Percentiles rank a stretch among this genome's conserved stretches.
Evolutionary conservation across 2,329 filamentous ascomycete species (phyloP).

Genomic region (Botrytis pseudocinerea): DNA sequence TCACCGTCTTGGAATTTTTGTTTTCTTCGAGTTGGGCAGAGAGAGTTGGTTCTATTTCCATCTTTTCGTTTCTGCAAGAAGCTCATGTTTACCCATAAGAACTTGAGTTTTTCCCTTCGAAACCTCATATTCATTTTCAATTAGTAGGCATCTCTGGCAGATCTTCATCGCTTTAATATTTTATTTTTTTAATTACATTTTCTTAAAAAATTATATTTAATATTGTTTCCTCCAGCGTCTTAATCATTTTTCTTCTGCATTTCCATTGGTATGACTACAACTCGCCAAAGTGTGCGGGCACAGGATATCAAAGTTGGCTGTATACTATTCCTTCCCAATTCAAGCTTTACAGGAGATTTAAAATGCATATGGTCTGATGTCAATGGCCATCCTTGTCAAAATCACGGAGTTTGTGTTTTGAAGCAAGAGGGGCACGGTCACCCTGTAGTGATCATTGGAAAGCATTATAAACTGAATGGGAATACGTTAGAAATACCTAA

Average conservation of each 20-base stretch:
- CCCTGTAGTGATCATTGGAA: slow-evolving; percentile 7
- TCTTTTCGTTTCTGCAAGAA: neutral
- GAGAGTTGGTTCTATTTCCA: neutral
- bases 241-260: neutral
- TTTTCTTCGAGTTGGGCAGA: neutral
- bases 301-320: slow-evolving; percentile 6
- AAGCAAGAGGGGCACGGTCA: neutral
- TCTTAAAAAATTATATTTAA: too few species aligned
- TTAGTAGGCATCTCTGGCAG: neutral
- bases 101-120: neutral
- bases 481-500: too few species aligned
- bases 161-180: neutral
- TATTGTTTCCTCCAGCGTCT: neutral
- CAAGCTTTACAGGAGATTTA: neutral
- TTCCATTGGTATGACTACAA: neutral
- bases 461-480: neutral
- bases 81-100: neutral
- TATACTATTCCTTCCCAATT: neutral
- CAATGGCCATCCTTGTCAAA: neutral
- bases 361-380: neutral
- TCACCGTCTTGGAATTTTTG: neutral
- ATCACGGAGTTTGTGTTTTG: neutral
- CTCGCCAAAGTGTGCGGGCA: neutral
- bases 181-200: neutral
- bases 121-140: neutral